phyloP scores from a whole-genome alignment of 2,329 filamentous ascomycete genomes.

The Trichoderma pleuroti region DNA sequence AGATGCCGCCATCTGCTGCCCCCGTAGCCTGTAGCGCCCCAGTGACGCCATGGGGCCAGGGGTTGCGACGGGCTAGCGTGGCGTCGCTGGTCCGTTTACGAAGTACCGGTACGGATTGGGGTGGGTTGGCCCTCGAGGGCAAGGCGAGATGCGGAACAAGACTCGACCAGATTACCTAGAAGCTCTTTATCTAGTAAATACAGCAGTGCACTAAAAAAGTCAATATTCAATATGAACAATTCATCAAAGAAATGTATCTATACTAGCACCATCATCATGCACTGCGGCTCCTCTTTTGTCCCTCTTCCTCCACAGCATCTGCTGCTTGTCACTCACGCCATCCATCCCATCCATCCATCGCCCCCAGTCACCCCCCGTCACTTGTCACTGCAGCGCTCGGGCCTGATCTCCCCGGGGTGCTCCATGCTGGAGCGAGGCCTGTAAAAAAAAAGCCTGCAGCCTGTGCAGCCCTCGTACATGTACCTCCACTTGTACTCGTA shows the following conservation, averaged over 20 bases:
- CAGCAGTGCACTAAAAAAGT: neutral
- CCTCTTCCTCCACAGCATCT: neutral
- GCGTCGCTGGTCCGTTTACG: neutral
- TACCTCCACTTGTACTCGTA: neutral
- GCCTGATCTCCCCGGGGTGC: conserved; percentile 5
- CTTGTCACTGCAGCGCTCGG: conserved; percentile 5
- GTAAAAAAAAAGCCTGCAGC: neutral
- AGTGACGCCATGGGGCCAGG: conserved; percentile 27
- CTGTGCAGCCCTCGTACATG: neutral
- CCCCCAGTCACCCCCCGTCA: neutral
- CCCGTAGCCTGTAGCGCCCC: conserved; percentile 14
- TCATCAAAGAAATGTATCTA: neutral
- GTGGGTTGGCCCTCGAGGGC: neutral
- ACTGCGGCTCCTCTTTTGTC: neutral
- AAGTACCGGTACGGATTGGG: neutral
- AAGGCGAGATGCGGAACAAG: neutral
- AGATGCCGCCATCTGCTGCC: conserved; percentile 17
- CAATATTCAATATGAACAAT: neutral
- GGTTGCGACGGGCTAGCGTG: conserved; percentile 18
- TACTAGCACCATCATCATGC: neutral
- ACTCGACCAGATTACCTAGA: neutral
- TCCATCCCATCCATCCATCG: neutral
- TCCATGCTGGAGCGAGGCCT: neutral
- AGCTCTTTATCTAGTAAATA: neutral
- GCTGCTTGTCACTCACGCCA: neutral